Conservation (phyloP, 805 yeast species). For the Hemisphaericaspora nanyangensis region DNA sequence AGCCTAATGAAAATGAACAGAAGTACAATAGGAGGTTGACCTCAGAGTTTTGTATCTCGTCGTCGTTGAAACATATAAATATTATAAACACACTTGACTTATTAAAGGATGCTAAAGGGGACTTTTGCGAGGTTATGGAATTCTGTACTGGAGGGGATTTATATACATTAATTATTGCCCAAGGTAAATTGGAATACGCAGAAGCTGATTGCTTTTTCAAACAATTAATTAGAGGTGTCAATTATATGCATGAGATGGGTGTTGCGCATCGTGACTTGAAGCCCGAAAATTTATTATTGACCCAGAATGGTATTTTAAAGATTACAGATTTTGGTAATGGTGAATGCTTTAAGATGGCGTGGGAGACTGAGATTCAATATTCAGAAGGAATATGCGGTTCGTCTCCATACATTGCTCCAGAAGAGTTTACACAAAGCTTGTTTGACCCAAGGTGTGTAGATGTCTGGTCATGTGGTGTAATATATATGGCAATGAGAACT, state of each 20-base stretch:
- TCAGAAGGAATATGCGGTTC: conserved; percentile 82
- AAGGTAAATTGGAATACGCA: conserved; percentile 72
- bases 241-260: conserved; percentile 87
- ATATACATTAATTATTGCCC: conserved; percentile 67
- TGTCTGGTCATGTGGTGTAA: conserved; percentile 92
- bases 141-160: conserved; percentile 80
- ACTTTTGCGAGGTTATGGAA: conserved; percentile 83
- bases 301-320: conserved; percentile 68
- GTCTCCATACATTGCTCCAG: conserved; percentile 89
- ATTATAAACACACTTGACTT: conserved; percentile 75
- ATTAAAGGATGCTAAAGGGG: conserved; percentile 76
- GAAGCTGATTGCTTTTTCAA: conserved; percentile 92
- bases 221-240: conserved; percentile 78
- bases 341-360: conserved; percentile 79
- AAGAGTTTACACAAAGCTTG: conserved; percentile 59
- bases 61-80: conserved; percentile 72
- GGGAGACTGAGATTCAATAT: conserved; percentile 70
- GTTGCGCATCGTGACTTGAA: conserved; percentile 87
- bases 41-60: conserved; percentile 78
- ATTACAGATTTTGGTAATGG: conserved; percentile 88
- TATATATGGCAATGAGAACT: conserved; percentile 90
- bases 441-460: conserved; percentile 84
- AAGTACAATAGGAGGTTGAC: conserved; percentile 72
- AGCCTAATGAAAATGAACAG: conserved; percentile 57
- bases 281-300: conserved; percentile 77